phyloP scores from a whole-genome alignment of 2,329 filamentous ascomycete species.

The Sclerotinia glacialis region DNA sequence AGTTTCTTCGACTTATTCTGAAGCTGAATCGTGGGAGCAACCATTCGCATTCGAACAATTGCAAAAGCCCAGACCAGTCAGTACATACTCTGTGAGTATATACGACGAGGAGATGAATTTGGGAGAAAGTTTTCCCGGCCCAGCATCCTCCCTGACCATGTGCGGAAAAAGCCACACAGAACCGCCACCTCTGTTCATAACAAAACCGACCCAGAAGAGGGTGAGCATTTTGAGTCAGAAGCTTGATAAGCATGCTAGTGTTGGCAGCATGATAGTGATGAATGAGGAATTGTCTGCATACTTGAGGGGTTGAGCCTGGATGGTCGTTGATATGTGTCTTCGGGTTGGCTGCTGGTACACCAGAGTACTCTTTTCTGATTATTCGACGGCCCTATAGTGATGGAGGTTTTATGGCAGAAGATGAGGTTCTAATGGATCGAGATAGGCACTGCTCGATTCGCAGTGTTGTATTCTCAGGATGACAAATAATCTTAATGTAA shows the following conservation, averaged over 20 bases:
- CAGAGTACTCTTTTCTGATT: constrained; percentile 3
- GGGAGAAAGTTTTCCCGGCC: neutral
- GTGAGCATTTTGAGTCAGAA: neutral
- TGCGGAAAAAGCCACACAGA: neutral
- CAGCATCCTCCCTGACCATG: neutral
- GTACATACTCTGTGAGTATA: constrained; percentile 26
- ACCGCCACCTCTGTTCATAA: neutral
- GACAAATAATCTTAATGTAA: neutral
- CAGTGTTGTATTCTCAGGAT: neutral
- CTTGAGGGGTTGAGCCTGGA: neutral
- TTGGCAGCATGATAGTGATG: constrained; percentile 2
- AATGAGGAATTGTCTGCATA: constrained; percentile 13
- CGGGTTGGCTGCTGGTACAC: neutral
- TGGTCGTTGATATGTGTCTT: neutral
- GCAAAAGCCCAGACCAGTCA: constrained; percentile 21
- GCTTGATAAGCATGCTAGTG: neutral
- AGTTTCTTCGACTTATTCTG: neutral
- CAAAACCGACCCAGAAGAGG: neutral
- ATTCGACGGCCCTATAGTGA: neutral
- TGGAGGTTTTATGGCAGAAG: neutral
- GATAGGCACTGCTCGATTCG: constrained; percentile 1
- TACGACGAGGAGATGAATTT: constrained; percentile 21
- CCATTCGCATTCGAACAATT: neutral
- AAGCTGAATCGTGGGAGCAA: neutral
- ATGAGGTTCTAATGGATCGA: neutral